Evolutionary conservation across 1,139 yeast genomes (phyloP), one percentile per base, ranked within the genome.

Genomic region (Lodderomyces theae): DNA sequence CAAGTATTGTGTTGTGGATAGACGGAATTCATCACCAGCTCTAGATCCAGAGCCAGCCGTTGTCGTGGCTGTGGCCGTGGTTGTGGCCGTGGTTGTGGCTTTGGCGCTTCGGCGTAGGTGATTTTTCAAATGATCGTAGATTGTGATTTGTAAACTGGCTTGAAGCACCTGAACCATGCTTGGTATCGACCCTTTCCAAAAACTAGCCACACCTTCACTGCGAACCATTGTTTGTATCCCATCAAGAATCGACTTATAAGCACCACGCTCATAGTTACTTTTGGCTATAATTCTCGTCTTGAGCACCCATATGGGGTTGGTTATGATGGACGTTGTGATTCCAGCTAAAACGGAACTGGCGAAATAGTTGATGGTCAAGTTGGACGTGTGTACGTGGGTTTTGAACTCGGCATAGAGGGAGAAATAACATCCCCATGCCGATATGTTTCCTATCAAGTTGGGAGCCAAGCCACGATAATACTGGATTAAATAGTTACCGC

Each of bases 281-380:
- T 87, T 69, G 17, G 89, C 80, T 51, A 92, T 69, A 48, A 90
- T 83, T 44, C 97, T 70, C 0, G 98, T 92, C 61, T 92, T 92
- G 32, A 88, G 61, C 3, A 88, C 94, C 96, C 96, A 88, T 5
- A 92, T 75, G 0, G 98, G 98, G 58, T 89, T 92, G 1, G 98
- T 90, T 12, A 86, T 39, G 0, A 87, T 47, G 1, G 95, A 76
- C 0, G 97, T 88, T 8, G 80, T 53, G 23, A 81, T 54, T 0
- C 98, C 98, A 0, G 97, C 90, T 3, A 66, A 37, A 1, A 69
- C 47, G 1, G 74, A 67, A 7, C 73, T 60, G 4, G 61, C 52
- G 40, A 70, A 68, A 48, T 63, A 71, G 41, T 58, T 61, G 3
- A 61, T 41, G 0, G 72, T 57, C 18, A 58, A 51, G 5, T 49